Conservation (phyloP, 345 rosid species). For the Populus nigra region DNA sequence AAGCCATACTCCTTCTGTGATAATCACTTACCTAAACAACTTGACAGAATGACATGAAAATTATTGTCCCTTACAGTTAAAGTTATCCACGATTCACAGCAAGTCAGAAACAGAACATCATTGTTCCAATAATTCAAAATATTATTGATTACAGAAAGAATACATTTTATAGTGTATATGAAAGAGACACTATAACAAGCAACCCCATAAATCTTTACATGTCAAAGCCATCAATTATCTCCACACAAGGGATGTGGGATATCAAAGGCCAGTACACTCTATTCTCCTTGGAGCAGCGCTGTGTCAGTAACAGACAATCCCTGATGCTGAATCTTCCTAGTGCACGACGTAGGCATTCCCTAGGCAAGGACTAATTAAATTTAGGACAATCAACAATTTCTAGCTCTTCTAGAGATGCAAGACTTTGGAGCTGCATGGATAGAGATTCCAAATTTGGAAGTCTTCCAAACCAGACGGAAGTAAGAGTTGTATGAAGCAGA, state of each 20-base stretch:
- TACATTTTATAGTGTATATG: background rate
- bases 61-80: background rate
- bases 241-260: constrained; percentile 21
- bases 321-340: constrained; percentile 20
- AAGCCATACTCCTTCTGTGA: background rate
- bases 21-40: background rate
- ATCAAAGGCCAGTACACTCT: constrained; percentile 21
- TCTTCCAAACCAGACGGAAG: background rate
- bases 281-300: constrained; percentile 11
- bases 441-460: background rate
- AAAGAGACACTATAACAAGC: background rate
- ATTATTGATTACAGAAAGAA: background rate
- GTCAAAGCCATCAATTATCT: background rate
- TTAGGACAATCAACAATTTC: constrained; percentile 17
- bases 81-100: background rate
- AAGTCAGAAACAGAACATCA: too few relatives aligned
- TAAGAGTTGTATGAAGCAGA: background rate
- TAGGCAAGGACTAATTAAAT: constrained; percentile 11
- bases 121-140: background rate
- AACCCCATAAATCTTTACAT: background rate
- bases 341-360: constrained; percentile 15
- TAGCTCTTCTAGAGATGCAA: constrained; percentile 18
- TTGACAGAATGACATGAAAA: background rate
- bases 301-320: constrained; percentile 14
- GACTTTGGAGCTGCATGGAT: constrained; percentile 15